These are phyloP conservation scores for Pseudocercospora musae DNA, from an alignment of 2,329 filamentous ascomycete genomes.

Conservation along the genomic window DNA sequence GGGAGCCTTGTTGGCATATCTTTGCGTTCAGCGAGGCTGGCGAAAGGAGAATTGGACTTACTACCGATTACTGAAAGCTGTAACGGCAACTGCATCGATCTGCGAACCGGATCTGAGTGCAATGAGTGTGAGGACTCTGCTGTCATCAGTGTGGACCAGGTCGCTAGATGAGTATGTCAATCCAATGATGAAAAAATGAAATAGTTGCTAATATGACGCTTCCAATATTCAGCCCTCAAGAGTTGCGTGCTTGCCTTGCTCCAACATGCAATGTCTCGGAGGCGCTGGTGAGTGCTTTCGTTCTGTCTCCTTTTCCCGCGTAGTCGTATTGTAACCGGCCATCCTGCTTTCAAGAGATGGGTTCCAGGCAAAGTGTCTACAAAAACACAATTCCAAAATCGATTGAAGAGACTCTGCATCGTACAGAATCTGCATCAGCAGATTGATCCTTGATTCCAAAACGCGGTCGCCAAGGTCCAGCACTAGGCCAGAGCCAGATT, in stretches of 20 bases:
- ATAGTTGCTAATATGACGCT: not conserved
- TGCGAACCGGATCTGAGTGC: not conserved
- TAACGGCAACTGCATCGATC: not conserved
- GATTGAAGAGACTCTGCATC: not conserved
- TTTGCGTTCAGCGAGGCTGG: conserved; percentile 14
- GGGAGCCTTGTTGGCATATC: not conserved
- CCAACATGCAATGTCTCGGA: not conserved
- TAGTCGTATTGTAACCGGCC: not conserved
- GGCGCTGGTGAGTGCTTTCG: not conserved
- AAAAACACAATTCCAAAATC: not conserved
- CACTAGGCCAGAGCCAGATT: not conserved
- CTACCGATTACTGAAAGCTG: not conserved
- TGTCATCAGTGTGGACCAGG: not conserved
- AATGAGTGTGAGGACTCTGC: not conserved
- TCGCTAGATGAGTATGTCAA: conserved; percentile 11
- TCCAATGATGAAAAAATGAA: not conserved
- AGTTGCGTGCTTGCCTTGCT: not conserved
- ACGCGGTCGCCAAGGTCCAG: not conserved
- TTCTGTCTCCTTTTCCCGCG: not conserved
- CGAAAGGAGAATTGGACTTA: not conserved
- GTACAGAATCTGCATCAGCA: not conserved
- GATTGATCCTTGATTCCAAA: not conserved
- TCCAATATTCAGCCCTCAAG: not conserved
- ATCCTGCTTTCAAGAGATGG: not conserved
- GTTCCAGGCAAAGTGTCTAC: not conserved